Conservation (phyloP, 75 land plant species). For the Ceratopteris richardii region DNA sequence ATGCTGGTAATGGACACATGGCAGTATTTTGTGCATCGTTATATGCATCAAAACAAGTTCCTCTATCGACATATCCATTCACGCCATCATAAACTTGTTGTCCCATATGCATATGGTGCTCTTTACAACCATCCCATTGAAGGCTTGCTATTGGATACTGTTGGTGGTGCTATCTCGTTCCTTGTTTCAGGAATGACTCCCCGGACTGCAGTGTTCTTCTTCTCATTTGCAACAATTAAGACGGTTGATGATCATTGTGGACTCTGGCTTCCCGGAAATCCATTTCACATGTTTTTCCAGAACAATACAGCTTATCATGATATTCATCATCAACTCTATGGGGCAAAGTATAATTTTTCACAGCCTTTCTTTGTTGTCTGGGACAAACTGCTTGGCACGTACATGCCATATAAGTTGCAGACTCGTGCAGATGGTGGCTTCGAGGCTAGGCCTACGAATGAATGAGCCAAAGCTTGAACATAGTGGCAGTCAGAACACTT, state of each 20-base stretch:
- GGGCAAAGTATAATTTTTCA: conserved; percentile 74
- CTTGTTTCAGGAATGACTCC: conserved; percentile 70
- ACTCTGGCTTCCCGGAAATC: conserved; percentile 63
- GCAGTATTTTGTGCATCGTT: conserved; percentile 76
- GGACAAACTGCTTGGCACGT: conserved; percentile 74
- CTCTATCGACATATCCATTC: conserved; percentile 69
- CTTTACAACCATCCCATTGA: conserved; percentile 84
- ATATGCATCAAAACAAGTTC: conserved; percentile 83
- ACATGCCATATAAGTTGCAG: conserved; percentile 63
- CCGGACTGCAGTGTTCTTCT: conserved; percentile 66
- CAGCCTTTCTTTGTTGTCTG: conserved; percentile 82
- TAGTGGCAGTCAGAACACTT: no score
- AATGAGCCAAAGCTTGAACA: no score
- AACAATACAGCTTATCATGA: conserved; percentile 91
- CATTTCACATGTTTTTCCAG: conserved; percentile 59
- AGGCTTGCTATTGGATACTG: conserved; percentile 77
- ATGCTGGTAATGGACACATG: conserved; percentile 72
- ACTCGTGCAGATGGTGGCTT: conserved; percentile 55
- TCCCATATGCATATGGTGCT: conserved; percentile 79
- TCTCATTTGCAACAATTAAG: conserved; percentile 70
- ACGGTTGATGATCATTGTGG: conserved; percentile 79
- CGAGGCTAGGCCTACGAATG: conserved; percentile 41
- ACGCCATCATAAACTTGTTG: conserved; percentile 65
- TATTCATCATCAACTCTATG: conserved; percentile 78
- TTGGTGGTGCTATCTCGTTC: conserved; percentile 78